phyloP scores from a whole-genome alignment of 306 rosid genomes.

The Cyclanthera cordifolia region DNA sequence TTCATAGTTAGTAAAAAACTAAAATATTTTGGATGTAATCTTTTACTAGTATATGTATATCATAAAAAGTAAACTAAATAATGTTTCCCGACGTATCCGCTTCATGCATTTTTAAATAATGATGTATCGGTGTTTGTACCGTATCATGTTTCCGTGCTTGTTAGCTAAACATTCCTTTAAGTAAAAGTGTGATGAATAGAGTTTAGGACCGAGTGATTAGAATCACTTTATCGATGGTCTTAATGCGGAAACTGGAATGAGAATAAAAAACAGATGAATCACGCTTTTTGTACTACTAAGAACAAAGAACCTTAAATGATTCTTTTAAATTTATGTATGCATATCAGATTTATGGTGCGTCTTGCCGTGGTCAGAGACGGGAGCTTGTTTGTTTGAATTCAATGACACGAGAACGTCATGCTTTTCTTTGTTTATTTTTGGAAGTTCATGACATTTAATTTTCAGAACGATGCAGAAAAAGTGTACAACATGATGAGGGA shows the following conservation, averaged over 20 bases:
- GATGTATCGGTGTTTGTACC: no score
- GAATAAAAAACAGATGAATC: neutral
- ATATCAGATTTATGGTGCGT: neutral
- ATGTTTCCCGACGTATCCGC: no score
- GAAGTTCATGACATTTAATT: slow-evolving; percentile 9
- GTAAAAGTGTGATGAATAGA: neutral
- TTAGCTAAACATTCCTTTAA: no score
- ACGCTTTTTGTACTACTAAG: neutral
- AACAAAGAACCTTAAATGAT: neutral
- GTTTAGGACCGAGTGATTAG: neutral
- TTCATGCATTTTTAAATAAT: no score
- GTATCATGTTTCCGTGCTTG: no score
- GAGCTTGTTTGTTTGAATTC: no score
- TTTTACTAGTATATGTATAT: no score
- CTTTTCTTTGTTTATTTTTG: neutral
- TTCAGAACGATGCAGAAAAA: slow-evolving; percentile 67
- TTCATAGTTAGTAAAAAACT: no score
- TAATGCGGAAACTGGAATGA: neutral
- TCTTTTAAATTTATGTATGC: neutral
- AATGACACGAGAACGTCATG: neutral
- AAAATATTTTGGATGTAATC: no score
- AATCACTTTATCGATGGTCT: neutral
- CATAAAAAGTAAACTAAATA: no score
- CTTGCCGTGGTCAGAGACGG: no score
- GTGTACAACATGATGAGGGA: slow-evolving; percentile 43